Percentiles rank a stretch among this genome's conserved stretches.
phyloP scores from a whole-genome alignment of 2,329 filamentous ascomycete genomes.

The Apiospora rasikravindrae region DNA sequence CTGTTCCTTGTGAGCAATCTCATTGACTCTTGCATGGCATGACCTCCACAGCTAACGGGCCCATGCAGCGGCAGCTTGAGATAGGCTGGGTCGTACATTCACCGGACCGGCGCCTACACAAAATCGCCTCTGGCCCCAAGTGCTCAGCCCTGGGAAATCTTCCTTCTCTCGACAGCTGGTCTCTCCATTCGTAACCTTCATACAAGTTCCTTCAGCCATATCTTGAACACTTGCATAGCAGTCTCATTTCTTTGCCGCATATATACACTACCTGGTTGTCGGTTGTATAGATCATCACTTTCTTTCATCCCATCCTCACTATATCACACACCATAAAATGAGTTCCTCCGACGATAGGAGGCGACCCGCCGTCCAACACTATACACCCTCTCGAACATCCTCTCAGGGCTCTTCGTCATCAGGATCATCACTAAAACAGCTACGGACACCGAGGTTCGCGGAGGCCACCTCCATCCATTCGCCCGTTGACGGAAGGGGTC shows the following conservation, averaged over 20 bases:
- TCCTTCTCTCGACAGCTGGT: constrained; percentile 60
- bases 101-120: constrained; percentile 51
- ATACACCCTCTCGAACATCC: constrained; percentile 54
- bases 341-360: constrained; percentile 56
- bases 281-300: constrained; percentile 41
- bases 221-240: constrained; percentile 9
- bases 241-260: constrained; percentile 34
- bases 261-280: constrained; percentile 34
- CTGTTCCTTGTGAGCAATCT: constrained; percentile 45
- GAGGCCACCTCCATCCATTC: constrained; percentile 82
- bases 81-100: constrained; percentile 35
- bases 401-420: constrained; percentile 59
- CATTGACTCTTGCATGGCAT: constrained; percentile 44
- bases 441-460: constrained; percentile 78
- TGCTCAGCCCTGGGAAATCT: constrained; percentile 39
- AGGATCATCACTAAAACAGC: constrained; percentile 65
- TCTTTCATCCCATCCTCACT: constrained; percentile 33
- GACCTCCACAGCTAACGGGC: constrained; percentile 44
- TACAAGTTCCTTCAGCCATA: constrained; percentile 9
- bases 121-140: constrained; percentile 55
- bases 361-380: constrained; percentile 61
- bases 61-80: constrained; percentile 43
- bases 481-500: constrained; percentile 67
- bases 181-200: constrained; percentile 44
- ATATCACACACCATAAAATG: constrained; percentile 27